Conservation (phyloP, 495 filamentous ascomycete genomes). For the Penicillium odoratum region DNA sequence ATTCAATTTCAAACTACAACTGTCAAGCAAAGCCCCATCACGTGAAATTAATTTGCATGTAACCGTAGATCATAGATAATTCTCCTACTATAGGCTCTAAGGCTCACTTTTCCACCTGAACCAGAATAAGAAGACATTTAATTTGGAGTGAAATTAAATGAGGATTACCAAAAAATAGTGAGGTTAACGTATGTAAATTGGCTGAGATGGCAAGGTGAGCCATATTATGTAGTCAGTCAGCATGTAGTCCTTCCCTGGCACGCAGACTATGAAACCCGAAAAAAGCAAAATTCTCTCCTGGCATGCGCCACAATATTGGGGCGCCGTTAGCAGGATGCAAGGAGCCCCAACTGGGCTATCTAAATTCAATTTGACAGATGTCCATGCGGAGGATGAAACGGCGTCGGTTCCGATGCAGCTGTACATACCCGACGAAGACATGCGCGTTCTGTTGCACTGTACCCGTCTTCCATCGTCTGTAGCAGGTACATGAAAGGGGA, state of each 20-base stretch:
- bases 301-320: not conserved
- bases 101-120: too few species aligned
- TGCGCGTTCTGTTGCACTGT: slow-evolving; percentile 28
- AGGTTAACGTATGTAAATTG: too few species aligned
- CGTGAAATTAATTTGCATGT: slow-evolving; percentile 10
- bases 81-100: not conserved
- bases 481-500: not conserved
- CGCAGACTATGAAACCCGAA: not conserved
- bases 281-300: not conserved
- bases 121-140: too few species aligned
- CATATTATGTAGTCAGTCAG: too few species aligned
- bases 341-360: not conserved
- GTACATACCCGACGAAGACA: slow-evolving; percentile 26
- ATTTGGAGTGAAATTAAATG: too few species aligned
- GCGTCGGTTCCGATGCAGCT: slow-evolving; percentile 21
- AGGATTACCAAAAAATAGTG: too few species aligned
- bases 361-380: not conserved
- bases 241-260: too few species aligned
- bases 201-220: too few species aligned
- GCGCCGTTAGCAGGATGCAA: not conserved
- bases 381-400: slow-evolving; percentile 27
- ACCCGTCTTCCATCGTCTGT: slow-evolving; percentile 17
- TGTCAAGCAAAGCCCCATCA: not conserved
- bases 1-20: not conserved
- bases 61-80: slow-evolving; percentile 8